Evolutionary conservation across 2,329 filamentous ascomycete genomes (phyloP).

Genomic region (Plenodomus biglobosus): DNA sequence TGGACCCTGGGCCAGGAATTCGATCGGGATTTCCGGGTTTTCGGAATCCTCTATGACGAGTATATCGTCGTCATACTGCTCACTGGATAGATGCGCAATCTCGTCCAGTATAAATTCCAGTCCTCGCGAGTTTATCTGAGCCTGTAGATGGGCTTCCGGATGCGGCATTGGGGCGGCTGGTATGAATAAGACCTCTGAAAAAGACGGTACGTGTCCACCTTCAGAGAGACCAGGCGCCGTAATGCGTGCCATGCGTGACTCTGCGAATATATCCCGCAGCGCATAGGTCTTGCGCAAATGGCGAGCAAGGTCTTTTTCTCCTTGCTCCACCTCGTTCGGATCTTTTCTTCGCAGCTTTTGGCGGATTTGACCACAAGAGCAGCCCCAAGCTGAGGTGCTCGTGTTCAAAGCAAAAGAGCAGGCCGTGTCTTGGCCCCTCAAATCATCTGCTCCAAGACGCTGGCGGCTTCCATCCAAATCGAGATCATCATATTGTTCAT

Average conservation of each 20-base stretch:
- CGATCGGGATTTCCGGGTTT: background rate
- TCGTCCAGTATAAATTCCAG: background rate
- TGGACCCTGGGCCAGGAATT: background rate
- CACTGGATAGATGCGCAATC: background rate
- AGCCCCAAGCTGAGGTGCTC: background rate
- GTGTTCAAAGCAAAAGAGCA: background rate
- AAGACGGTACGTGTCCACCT: background rate
- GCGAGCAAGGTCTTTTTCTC: background rate
- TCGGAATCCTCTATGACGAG: background rate
- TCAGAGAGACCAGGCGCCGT: background rate
- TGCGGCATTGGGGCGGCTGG: background rate
- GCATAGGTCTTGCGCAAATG: background rate
- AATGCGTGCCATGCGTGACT: background rate
- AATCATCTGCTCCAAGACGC: background rate
- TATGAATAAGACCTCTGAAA: background rate
- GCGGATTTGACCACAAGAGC: background rate
- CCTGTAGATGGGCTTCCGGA: too few relatives aligned
- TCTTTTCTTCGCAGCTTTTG: background rate
- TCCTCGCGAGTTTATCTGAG: background rate
- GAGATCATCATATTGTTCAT: background rate
- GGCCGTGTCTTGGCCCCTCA: background rate
- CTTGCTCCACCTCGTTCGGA: background rate
- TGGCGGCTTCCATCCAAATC: background rate
- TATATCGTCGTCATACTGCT: background rate
- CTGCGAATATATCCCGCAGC: background rate